These are phyloP conservation scores for Cladophialophora carrionii DNA, from an alignment of 2,329 filamentous ascomycete species.

Conservation along the genomic window DNA sequence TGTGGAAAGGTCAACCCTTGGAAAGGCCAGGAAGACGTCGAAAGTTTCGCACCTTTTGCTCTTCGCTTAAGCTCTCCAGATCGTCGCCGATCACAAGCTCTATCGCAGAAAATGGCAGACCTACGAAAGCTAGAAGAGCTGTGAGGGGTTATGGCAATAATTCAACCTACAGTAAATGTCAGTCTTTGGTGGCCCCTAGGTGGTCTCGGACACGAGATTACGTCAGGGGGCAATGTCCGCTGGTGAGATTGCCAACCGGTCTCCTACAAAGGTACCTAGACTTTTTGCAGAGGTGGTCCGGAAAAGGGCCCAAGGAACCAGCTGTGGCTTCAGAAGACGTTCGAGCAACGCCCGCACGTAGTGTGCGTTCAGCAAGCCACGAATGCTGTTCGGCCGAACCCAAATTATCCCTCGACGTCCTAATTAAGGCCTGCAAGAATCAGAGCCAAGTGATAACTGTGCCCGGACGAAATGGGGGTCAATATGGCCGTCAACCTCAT, in stretches of 20 bases:
- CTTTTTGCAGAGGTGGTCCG: not conserved
- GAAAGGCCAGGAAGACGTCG: not conserved
- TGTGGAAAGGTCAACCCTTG: slow-evolving; percentile 1
- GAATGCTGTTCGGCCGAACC: not conserved
- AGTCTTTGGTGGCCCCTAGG: not conserved
- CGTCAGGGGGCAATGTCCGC: not conserved
- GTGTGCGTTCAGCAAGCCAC: slow-evolving; percentile 12
- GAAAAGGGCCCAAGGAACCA: not conserved
- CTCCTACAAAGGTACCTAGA: too few relatives aligned
- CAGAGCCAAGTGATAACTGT: not conserved
- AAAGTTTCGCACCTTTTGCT: slow-evolving; percentile 11
- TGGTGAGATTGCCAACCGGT: not conserved
- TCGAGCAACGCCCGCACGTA: not conserved
- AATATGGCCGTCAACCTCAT: not conserved
- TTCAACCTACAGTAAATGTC: not conserved
- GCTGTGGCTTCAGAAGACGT: not conserved
- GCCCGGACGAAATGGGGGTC: not conserved
- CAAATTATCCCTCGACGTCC: not conserved
- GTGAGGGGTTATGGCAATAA: not conserved
- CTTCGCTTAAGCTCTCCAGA: slow-evolving; percentile 19
- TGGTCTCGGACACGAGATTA: not conserved
- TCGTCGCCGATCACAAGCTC: slow-evolving; percentile 14
- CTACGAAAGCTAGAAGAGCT: not conserved
- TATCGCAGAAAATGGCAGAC: slow-evolving; percentile 3
- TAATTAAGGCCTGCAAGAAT: not conserved